Conservation (phyloP, 202 grass and related monocot genomes). For the Panicum hallii region DNA sequence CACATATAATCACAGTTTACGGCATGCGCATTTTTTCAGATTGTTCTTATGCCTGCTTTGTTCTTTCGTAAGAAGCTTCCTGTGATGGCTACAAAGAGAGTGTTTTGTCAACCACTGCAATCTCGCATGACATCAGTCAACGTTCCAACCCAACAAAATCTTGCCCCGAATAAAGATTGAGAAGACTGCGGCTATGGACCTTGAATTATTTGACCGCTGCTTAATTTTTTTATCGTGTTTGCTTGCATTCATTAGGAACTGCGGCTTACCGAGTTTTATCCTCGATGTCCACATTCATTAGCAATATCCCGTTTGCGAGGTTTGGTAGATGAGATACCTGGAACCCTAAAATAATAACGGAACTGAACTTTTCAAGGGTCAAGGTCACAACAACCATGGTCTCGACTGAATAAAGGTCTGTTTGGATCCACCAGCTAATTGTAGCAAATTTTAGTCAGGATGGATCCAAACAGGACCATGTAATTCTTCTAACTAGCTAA, state of each 20-base stretch:
- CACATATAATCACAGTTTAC: background rate
- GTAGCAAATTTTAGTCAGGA: too few relatives aligned
- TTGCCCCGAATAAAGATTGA: slow-evolving; percentile 3
- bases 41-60: background rate
- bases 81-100: background rate
- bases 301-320: background rate
- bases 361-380: slow-evolving; percentile 45
- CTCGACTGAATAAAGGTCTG: background rate
- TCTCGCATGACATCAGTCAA: slow-evolving; percentile 34
- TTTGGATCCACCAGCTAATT: too few relatives aligned
- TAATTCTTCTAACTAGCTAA: too few relatives aligned
- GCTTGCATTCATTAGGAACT: background rate
- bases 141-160: slow-evolving; percentile 30
- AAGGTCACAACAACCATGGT: slow-evolving; percentile 43
- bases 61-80: slow-evolving; percentile 9
- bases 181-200: slow-evolving; percentile 21
- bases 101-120: slow-evolving; percentile 34
- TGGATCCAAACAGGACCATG: too few relatives aligned
- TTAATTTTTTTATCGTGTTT: background rate
- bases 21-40: background rate
- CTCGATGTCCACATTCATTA: background rate
- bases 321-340: slow-evolving; percentile 39
- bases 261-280: background rate
- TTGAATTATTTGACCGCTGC: slow-evolving; percentile 39
- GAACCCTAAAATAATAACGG: background rate